A percentile compares a stretch with the other conserved stretches of the same genome.
Conservation (phyloP, 192 early-diverging fungal genomes). For the Linnemannia schmuckeri region DNA sequence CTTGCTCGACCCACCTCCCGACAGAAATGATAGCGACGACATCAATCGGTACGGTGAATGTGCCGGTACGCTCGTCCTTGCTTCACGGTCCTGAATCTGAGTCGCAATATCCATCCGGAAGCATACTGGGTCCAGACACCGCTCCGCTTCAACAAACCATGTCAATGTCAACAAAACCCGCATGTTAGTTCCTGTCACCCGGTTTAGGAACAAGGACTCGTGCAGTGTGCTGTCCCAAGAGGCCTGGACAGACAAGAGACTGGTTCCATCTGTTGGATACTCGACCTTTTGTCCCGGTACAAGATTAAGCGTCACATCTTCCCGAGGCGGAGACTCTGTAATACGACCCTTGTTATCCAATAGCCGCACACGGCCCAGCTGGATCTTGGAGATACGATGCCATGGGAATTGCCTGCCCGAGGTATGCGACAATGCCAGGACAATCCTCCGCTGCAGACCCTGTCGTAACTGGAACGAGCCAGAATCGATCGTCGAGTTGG, state of each 20-base stretch:
- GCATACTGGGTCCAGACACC: conserved; percentile 69
- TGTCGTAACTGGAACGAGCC: conserved; percentile 76
- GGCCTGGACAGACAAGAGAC: conserved; percentile 64
- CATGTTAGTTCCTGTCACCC: conserved; percentile 69
- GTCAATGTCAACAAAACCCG: conserved; percentile 69
- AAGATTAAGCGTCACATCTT: conserved; percentile 62
- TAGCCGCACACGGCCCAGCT: conserved; percentile 62
- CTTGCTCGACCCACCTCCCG: background rate
- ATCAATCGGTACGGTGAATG: conserved; percentile 28
- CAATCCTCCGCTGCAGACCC: conserved; percentile 80
- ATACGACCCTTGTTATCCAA: conserved; percentile 77
- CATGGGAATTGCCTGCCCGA: conserved; percentile 77
- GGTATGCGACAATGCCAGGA: conserved; percentile 74
- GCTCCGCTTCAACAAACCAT: conserved; percentile 70
- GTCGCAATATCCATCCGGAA: conserved; percentile 76
- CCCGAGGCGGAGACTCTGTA: conserved; percentile 58
- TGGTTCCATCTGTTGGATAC: conserved; percentile 75
- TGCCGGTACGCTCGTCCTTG: conserved; percentile 28
- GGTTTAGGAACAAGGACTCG: conserved; percentile 76
- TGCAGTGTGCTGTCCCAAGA: conserved; percentile 86
- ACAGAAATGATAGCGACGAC: conserved; percentile 51
- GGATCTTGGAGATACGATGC: conserved; percentile 56
- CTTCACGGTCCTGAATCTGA: conserved; percentile 71
- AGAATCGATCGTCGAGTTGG: conserved; percentile 58
- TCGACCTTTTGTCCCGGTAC: conserved; percentile 62